Evolutionary conservation across 225 moss, liverwort and hornwort genomes (phyloP), one percentile per base, ranked within the genome.

Genomic region (Straminergon stramineum): DNA sequence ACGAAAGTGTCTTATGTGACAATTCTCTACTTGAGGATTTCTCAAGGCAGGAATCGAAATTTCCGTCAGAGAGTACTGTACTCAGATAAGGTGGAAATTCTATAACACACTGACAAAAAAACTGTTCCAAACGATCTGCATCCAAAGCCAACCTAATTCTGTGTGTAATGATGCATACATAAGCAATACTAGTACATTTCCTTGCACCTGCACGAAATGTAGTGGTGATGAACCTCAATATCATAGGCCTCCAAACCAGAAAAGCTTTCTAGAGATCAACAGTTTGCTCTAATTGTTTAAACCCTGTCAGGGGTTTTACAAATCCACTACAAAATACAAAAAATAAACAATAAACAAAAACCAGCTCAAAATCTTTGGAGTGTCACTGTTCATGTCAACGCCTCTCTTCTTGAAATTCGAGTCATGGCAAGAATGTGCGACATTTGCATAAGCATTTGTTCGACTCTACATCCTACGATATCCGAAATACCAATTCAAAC

Each of bases 291-390:
- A 68, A 81, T 85, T 63, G n/a, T 52, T 84, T 84, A 88, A 90
- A 91, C 93, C 91, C 90, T 91, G 23, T 14, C 84, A 63, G 56
- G 83, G 91, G 86, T 93, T 91, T 92, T 86, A 90, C 53, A 74
- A 69, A 60, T 18, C 76, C 75, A 83, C 26, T 64, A 87, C 20
- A 56, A 70, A 45, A 48, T 16, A 37, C n/a, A 55, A 41, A 65
- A 37, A 15, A 53, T 32, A 14, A 81, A 85, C 69, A 62, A 69
- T 28, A 75, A 34, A 86, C n/a, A 60, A 55, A 86, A 77, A 74
- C 34, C 55, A 74, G 53, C 52, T 61, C 55, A 65, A 71, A 71
- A 35, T 61, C 51, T 70, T 71, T 8, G 71, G 35, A 70, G 21
- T 81, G 61, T 61, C 48, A 48, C 35, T 48, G 35, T 45, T 51